Base-by-base conservation (phyloP, 192 early-diverging fungal species). In the Cetraspora pellucida region DNA sequence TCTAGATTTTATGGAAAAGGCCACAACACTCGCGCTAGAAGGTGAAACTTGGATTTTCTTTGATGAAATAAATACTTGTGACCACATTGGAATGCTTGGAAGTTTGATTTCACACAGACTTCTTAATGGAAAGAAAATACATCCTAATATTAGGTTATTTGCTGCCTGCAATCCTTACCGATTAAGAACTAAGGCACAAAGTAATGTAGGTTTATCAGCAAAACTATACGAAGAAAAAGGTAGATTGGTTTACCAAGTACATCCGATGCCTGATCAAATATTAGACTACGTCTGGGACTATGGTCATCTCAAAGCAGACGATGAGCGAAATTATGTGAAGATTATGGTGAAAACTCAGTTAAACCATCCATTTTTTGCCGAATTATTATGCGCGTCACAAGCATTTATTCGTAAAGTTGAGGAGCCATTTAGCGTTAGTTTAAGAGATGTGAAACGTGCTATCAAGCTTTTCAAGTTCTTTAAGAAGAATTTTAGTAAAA, bases 131-230 rank as follows among this genome's bases (percentile, higher is more conserved):
- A 60, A 44, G 9, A 9, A 14, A 50, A 75, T 75, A 25, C 74
- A 75, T 75, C 25, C 21, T 11, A 75, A 75, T 52, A 75, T 75
- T 65, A 23, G 74, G 19, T 25, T 75, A 19, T 47, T 75, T 68
- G 61, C 74, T 37, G 74, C 74, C 14, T 75, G 74, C 43, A 75
- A 75, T 75, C 74, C 74, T 68, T 75, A 75, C 49, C 74, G 60
- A 47, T 21, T 60, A 10, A 16, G 74, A 23, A 64, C 27, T 70
- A 63, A 52, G 19, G 21, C n/a, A 28, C 52, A 44, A 50, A 73
- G 14, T n/a, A 49, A 65, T n/a, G 74, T 47, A 43, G 74, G 59
- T 10, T 31, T 50, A 30, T 1, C 7, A 19, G 23, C 8, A 21
- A 31, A 25, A 68, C 6, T 21, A 3, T 75, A 75, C 3, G 31